phyloP scores from a whole-genome alignment of 2,329 filamentous ascomycete genomes.

The Clonostachys sp. region DNA sequence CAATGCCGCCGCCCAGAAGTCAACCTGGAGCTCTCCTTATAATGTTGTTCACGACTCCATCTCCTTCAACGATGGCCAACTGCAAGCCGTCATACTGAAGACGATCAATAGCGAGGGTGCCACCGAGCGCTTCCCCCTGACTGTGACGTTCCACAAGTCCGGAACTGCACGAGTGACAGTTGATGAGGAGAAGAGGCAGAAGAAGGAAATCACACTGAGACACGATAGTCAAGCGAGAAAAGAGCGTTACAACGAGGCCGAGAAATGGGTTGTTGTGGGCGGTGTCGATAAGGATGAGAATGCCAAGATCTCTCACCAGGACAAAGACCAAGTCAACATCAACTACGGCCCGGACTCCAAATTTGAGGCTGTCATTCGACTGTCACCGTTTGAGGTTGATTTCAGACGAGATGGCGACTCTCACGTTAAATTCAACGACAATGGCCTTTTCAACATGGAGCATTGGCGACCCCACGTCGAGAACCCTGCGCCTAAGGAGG shows the following conservation, averaged over 20 bases:
- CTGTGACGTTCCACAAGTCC: conserved; percentile 83
- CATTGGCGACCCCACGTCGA: conserved; percentile 92
- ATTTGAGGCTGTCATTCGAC: conserved; percentile 79
- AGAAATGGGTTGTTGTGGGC: conserved; percentile 81
- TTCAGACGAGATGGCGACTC: conserved; percentile 80
- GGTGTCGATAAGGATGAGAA: conserved; percentile 68
- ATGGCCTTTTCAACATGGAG: conserved; percentile 88
- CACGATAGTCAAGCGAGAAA: conserved; percentile 82
- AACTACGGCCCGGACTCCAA: conserved; percentile 72
- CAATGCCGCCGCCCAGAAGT: conserved; percentile 57
- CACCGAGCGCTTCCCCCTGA: conserved; percentile 75
- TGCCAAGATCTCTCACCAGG: conserved; percentile 63
- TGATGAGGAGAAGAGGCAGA: conserved; percentile 86
- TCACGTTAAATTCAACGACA: conserved; percentile 84
- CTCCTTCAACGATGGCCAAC: conserved; percentile 71
- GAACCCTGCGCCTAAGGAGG: conserved; percentile 50
- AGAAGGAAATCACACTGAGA: conserved; percentile 82
- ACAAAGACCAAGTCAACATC: conserved; percentile 66
- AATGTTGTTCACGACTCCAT: conserved; percentile 67
- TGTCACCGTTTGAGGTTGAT: conserved; percentile 78
- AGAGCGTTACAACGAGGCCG: conserved; percentile 90
- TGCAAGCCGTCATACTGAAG: conserved; percentile 81
- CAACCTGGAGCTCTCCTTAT: conserved; percentile 78
- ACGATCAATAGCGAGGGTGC: conserved; percentile 58
- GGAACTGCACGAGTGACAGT: conserved; percentile 83